Evolutionary conservation across 352 stramenopile genomes (phyloP), one percentile per base, ranked within the genome.

Genomic region (Globisporangium emineosum): DNA sequence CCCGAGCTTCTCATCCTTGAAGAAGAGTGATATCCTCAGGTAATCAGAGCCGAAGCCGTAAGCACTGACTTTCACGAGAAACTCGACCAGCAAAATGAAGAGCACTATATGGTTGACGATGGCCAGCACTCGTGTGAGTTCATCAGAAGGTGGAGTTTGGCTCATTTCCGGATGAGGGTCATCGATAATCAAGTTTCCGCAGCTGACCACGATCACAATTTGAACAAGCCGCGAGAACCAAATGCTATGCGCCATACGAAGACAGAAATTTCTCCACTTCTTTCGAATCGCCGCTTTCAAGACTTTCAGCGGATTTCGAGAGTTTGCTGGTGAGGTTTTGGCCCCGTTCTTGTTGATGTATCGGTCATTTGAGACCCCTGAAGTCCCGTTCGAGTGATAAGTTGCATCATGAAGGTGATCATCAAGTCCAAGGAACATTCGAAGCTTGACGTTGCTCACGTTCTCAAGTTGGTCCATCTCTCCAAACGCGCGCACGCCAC

Each of bases 381-480:
- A 40, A 25, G 30, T 13, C 12, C 3, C 51, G 42, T 37, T 59
- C 25, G 29, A 55, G 43, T 47, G 23, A 23, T 32, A 43, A 8
- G 37, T 32, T 23, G 43, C 3, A 8, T 66, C 23, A 3, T 64
- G 56, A n/a, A 74, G 71, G 12, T 51, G 42, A 49, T 83, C 76
- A 27, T 92, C 83, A 6, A 93, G 53, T 8, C 84, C 84, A 19
- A 93, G 73, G 60, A 93, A 86, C 76, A 90, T 86, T 7, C 84
- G 82, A 35, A 91, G 49, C 61, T 93, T 93, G 54, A 90, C 71
- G 52, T 93, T 90, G 70, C 75, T 90, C 32, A 93, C 82, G 54
- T 93, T 88, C 30, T 93, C 84, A 2, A 91, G 79, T 40, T 90
- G 77, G 52, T 90, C 78, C 73, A 93, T 89, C 54, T 93, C 80